Conservation (phyloP, 2,329 filamentous ascomycete species). For the Tolypocladium ophioglossoides region DNA sequence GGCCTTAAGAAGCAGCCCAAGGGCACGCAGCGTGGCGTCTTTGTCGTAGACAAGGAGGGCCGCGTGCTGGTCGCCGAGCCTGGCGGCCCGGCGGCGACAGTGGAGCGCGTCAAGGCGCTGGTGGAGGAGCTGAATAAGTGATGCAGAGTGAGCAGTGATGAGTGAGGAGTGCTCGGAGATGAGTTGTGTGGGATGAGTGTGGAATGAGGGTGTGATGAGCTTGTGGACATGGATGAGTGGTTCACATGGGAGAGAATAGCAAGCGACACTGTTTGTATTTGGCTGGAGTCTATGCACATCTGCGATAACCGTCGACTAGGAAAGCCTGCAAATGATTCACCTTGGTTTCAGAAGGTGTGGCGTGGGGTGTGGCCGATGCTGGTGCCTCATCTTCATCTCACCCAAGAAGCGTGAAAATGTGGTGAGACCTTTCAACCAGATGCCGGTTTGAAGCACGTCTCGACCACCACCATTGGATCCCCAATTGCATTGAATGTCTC, state of each 20-base stretch:
- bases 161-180: not conserved
- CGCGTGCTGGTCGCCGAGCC: constrained; percentile 67
- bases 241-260: not conserved
- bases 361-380: not conserved
- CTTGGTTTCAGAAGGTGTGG: not conserved
- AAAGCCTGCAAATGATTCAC: not conserved
- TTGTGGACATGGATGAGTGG: not conserved
- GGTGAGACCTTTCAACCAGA: not conserved
- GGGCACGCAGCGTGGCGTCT: constrained; percentile 77
- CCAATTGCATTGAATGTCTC: not conserved
- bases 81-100: constrained; percentile 68
- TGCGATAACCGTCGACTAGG: not conserved
- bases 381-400: not conserved
- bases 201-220: not conserved
- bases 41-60: constrained; percentile 72
- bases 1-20: constrained; percentile 80
- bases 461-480: not conserved
- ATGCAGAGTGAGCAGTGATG: not conserved
- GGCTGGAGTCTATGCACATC: not conserved
- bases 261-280: constrained; percentile 1
- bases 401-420: not conserved
- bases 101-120: constrained; percentile 65
- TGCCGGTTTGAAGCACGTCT: not conserved
- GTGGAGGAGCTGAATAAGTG: constrained; percentile 35
- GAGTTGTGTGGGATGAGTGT: not conserved